These are phyloP conservation scores for Chalara sp. DNA, from an alignment of 2,329 filamentous ascomycete species.

Conservation along the genomic window DNA sequence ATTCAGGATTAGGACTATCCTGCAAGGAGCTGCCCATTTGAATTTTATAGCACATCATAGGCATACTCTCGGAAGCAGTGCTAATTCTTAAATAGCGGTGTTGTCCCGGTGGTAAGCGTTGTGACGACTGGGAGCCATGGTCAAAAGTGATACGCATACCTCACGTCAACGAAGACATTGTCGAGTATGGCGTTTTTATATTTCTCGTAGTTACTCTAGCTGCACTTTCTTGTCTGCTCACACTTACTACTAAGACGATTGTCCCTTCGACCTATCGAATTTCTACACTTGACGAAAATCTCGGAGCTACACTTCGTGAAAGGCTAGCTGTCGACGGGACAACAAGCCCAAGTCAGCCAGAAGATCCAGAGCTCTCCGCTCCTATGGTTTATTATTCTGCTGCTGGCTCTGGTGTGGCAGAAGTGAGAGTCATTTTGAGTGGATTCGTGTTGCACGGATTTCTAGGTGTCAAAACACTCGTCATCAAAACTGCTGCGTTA, in stretches of 20 bases:
- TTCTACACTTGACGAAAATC: constrained; percentile 85
- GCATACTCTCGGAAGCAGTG: not conserved
- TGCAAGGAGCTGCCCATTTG: too few species aligned
- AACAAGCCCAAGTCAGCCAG: constrained; percentile 31
- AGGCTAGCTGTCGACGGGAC: constrained; percentile 35
- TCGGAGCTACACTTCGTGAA: constrained; percentile 54
- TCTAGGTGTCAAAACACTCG: constrained; percentile 77
- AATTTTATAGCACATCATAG: too few species aligned
- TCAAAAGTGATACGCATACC: constrained; percentile 33
- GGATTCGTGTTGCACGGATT: constrained; percentile 97
- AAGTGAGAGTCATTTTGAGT: constrained; percentile 96
- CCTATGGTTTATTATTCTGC: constrained; percentile 95
- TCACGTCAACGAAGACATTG: constrained; percentile 41
- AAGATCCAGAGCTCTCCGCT: constrained; percentile 32
- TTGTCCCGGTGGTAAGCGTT: constrained; percentile 45
- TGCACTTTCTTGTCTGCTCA: constrained; percentile 67
- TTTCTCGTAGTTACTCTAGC: constrained; percentile 64
- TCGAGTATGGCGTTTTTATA: constrained; percentile 75
- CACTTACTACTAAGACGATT: constrained; percentile 85
- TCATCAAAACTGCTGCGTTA: constrained; percentile 77
- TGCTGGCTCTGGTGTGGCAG: constrained; percentile 90
- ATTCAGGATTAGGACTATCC: not conserved
- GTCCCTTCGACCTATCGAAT: constrained; percentile 85
- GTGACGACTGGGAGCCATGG: constrained; percentile 57
- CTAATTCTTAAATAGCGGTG: constrained; percentile 36